Evolutionary conservation across 495 filamentous ascomycete genomes (phyloP).

Genomic region (Daldinia loculata): DNA sequence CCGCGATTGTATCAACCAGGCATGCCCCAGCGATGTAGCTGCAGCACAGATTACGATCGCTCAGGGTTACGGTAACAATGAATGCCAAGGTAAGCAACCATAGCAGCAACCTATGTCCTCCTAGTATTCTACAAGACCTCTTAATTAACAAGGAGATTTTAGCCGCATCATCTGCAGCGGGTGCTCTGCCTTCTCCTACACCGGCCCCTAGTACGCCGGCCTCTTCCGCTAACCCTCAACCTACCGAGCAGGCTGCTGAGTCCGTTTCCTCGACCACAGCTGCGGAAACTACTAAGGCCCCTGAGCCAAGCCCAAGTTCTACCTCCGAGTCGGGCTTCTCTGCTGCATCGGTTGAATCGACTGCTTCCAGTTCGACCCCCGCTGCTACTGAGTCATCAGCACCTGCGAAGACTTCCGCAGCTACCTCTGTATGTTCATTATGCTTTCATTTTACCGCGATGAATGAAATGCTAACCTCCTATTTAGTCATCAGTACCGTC

Average conservation of each 20-base stretch:
- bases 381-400: constrained; percentile 16
- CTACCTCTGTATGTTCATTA: constrained; percentile 19
- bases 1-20: constrained; percentile 40
- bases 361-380: constrained; percentile 11
- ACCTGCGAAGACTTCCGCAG: constrained; percentile 8
- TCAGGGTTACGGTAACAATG: constrained; percentile 27
- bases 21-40: constrained; percentile 25
- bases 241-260: constrained; percentile 5
- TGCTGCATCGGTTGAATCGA: constrained; percentile 13
- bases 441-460: not conserved
- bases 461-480: constrained; percentile 11
- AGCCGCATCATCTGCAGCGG: constrained; percentile 36
- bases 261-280: constrained; percentile 1
- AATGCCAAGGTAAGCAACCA: constrained; percentile 51
- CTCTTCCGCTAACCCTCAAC: not conserved
- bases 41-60: constrained; percentile 35
- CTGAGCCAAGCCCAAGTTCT: constrained; percentile 12
- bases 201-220: constrained; percentile 14
- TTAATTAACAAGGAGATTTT: constrained; percentile 6
- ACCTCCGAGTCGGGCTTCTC: constrained; percentile 13
- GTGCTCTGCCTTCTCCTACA: constrained; percentile 6
- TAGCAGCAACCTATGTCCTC: not conserved
- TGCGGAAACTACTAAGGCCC: not conserved
- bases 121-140: not conserved
- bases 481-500: constrained; percentile 16